Base-by-base conservation (phyloP, 345 rosid genomes). In the Erodium maritimum region DNA sequence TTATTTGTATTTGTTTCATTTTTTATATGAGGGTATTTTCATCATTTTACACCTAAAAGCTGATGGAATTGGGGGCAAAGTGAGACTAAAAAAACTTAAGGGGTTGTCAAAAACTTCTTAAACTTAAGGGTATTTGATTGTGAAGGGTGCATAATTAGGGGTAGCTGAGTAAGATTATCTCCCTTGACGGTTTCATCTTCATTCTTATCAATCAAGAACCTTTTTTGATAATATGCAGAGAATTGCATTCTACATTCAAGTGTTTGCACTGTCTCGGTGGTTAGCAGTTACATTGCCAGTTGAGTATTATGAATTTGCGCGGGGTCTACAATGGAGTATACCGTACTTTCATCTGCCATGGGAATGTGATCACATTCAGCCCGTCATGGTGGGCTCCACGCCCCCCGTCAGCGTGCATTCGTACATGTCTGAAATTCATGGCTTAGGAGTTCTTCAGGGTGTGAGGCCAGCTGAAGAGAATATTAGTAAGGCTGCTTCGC, bases 331-430 rank as follows among this genome's bases (percentile, higher is more conserved):
- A 58, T 88, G 95, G 98, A 88, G 88, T 57, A 68, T 91, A 74
- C 98, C 96, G 33, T 86, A 91, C 75, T 82, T 86, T 54, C 78
- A 71, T 74, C 96, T 86, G 61, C 96, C 98, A 14, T 88, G 98
- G 98, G 98, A 88, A 73, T 71, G 65, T 51, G 77, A 85, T 46
- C 66, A 77, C 20, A 60, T 72, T 33, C 84, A 64, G 52, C 77
- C 84, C 34, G 62, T 82, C 71, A 74, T 85, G 81, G 75, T 75
- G 73, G 84, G 78, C 68, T 64, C 86, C 54, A 73, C 65, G 64
- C 77, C 84, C 57, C 72, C 69, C 17, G 24, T 24, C n/a, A 57
- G 72, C 61, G 65, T 85, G 61, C 76, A 69, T 68, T 76, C 89
- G 57, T 73, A 67, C 70, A 42, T 73, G 56, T 73, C 80, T 22